Evolutionary conservation across 179 eudicot genomes (phyloP).

Genomic region (Camellia oleifera): DNA sequence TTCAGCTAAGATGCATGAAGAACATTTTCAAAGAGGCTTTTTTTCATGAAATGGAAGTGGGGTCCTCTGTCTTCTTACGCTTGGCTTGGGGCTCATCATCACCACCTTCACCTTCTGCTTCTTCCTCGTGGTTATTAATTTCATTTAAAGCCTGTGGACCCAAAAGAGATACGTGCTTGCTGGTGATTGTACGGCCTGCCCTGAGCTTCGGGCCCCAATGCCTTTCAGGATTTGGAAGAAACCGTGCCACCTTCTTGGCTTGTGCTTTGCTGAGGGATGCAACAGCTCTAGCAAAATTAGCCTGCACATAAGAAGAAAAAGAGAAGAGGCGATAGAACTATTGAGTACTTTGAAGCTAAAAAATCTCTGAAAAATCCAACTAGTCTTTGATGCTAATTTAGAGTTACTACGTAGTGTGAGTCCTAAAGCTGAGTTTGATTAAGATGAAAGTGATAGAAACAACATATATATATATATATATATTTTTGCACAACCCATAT

Average conservation of each 20-base stretch:
- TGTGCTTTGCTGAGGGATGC: slow-evolving; percentile 97
- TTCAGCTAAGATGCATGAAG: slow-evolving; percentile 10
- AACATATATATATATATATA: no score
- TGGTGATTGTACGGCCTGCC: slow-evolving; percentile 85
- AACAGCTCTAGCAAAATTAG: slow-evolving; percentile 85
- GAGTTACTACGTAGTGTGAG: no score
- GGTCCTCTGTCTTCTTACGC: slow-evolving; percentile 72
- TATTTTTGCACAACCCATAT: no score
- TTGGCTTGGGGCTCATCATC: slow-evolving; percentile 62
- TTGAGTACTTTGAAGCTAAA: background rate
- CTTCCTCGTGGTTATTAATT: slow-evolving; percentile 37
- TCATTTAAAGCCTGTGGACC: slow-evolving; percentile 77
- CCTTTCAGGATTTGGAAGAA: slow-evolving; percentile 87
- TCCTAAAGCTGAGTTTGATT: no score
- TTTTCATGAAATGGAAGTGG: slow-evolving; percentile 40
- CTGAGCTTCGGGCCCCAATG: slow-evolving; percentile 98
- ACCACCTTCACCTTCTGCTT: slow-evolving; percentile 13
- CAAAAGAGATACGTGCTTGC: slow-evolving; percentile 81
- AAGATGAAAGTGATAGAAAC: no score
- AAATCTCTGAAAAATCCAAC: no score
- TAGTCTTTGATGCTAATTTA: no score
- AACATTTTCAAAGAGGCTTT: background rate
- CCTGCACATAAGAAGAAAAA: slow-evolving; percentile 37
- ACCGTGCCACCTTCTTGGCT: slow-evolving; percentile 90
- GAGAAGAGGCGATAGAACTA: background rate